A percentile compares a stretch with the other conserved stretches of the same genome.
phyloP scores from a whole-genome alignment of 768 basidiomycete genomes.

The Lyophyllum atratum region DNA sequence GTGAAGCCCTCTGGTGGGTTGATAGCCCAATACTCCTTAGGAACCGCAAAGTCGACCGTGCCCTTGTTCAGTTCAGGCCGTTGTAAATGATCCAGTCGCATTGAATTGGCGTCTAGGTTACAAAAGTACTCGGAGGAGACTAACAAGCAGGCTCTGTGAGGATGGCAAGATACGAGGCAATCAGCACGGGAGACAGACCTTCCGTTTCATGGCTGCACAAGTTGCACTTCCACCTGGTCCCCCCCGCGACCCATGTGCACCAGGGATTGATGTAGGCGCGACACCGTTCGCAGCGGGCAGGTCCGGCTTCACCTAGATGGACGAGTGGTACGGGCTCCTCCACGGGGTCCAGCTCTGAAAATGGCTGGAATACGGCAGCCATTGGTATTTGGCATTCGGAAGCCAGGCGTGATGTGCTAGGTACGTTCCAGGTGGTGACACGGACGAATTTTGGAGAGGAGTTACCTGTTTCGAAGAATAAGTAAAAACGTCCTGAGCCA shows the following conservation, averaged over 20 bases:
- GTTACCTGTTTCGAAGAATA: conserved; percentile 55
- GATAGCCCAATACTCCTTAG: conserved; percentile 83
- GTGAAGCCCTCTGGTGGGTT: conserved; percentile 58
- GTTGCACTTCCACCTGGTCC: conserved; percentile 90
- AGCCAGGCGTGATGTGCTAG: conserved; percentile 76
- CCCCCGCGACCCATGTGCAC: conserved; percentile 84
- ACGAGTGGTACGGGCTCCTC: conserved; percentile 84
- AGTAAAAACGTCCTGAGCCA: neutral
- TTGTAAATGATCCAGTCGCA: conserved; percentile 77
- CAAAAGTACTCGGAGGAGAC: conserved; percentile 84
- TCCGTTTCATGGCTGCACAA: conserved; percentile 82
- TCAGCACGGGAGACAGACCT: conserved; percentile 52
- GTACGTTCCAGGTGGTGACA: conserved; percentile 88
- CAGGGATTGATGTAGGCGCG: conserved; percentile 93
- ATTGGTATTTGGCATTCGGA: conserved; percentile 84
- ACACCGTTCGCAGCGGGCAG: conserved; percentile 83
- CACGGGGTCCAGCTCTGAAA: conserved; percentile 75
- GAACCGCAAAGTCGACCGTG: conserved; percentile 87
- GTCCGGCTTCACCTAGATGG: conserved; percentile 69
- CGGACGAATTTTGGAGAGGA: conserved; percentile 91
- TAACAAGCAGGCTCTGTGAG: conserved; percentile 28
- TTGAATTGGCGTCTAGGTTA: conserved; percentile 74
- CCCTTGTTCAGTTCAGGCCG: conserved; percentile 89
- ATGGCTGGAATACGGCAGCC: conserved; percentile 85
- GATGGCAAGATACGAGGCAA: neutral